phyloP scores from a whole-genome alignment of 106 monocot species.

The Alisma plantagoaquatica region DNA sequence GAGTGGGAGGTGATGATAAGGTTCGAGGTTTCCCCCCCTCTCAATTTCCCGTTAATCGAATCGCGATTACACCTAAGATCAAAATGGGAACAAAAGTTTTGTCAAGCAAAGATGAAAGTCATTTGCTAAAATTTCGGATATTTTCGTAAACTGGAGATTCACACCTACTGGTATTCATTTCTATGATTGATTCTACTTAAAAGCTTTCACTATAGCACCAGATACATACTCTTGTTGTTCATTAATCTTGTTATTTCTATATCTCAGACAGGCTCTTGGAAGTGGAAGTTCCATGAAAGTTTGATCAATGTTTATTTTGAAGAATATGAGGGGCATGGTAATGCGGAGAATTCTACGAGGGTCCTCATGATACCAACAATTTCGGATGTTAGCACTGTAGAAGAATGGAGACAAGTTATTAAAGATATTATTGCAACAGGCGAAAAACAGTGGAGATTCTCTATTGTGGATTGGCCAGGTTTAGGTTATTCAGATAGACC shows the following conservation, averaged over 20 bases:
- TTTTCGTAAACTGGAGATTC: no score
- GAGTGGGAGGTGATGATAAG: no score
- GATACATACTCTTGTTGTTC: no score
- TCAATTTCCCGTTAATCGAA: no score
- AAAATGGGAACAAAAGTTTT: no score
- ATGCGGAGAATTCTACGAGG: conserved; percentile 27
- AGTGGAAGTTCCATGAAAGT: conserved; percentile 62
- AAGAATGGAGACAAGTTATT: conserved; percentile 89
- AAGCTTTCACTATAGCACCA: no score
- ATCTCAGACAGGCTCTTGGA: conserved; percentile 73
- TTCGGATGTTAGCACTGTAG: conserved; percentile 95
- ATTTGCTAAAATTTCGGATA: no score
- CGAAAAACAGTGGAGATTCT: conserved; percentile 42
- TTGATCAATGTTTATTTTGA: conserved; percentile 68
- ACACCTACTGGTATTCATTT: no score
- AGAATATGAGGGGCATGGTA: conserved; percentile 40
- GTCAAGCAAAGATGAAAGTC: no score
- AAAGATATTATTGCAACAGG: conserved; percentile 66
- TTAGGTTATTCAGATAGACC: conserved; percentile 90
- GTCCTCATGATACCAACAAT: conserved; percentile 93
- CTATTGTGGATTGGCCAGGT: conserved; percentile 97
- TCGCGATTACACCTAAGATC: no score
- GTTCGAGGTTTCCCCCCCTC: no score
- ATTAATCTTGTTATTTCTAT: not conserved
- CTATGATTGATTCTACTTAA: no score